Percentiles rank a stretch among this genome's conserved stretches.
Evolutionary conservation across 257 asterid species (phyloP).

Genomic region (Cruciata laevipes): DNA sequence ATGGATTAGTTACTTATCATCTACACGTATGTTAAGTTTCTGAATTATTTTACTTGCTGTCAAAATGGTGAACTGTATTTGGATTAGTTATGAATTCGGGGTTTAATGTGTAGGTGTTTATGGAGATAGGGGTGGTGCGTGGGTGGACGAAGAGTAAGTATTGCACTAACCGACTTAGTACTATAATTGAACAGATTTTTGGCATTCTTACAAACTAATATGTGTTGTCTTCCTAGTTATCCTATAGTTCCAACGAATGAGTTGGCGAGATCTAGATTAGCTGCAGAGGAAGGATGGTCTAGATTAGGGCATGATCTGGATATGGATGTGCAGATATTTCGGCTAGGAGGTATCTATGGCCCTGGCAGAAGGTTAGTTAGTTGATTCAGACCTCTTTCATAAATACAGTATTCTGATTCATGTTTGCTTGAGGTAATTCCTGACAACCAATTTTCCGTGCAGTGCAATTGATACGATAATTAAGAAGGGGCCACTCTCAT

Average conservation of each 20-base stretch:
- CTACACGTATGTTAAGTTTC: conserved; percentile 57
- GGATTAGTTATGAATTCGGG: conserved; percentile 6
- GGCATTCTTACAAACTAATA: conserved; percentile 21
- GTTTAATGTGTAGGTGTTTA: conserved; percentile 55
- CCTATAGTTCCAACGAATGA: conserved; percentile 45
- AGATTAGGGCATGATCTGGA: conserved; percentile 45
- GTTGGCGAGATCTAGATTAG: conserved; percentile 45
- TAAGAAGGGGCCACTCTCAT: conserved; percentile 52
- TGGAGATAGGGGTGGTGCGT: conserved; percentile 80
- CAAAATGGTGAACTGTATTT: not conserved
- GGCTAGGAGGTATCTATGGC: conserved; percentile 94
- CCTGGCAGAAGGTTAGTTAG: conserved; percentile 80
- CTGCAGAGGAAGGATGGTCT: conserved; percentile 83
- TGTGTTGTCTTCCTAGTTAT: conserved; percentile 37
- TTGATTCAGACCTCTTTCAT: not conserved
- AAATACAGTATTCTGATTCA: not conserved
- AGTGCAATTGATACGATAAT: conserved; percentile 89
- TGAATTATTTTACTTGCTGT: not conserved
- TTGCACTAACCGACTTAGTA: conserved; percentile 4
- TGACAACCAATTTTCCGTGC: conserved; percentile 8
- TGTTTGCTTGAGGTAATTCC: not conserved
- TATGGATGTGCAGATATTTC: conserved; percentile 57
- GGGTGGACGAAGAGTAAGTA: conserved; percentile 84
- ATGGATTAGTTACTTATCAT: conserved; percentile 78
- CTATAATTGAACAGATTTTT: conserved; percentile 14